A percentile compares a stretch with the other conserved stretches of the same genome.
phyloP scores from a whole-genome alignment of 78 protist species.

The Polysphondylium violaceum region DNA sequence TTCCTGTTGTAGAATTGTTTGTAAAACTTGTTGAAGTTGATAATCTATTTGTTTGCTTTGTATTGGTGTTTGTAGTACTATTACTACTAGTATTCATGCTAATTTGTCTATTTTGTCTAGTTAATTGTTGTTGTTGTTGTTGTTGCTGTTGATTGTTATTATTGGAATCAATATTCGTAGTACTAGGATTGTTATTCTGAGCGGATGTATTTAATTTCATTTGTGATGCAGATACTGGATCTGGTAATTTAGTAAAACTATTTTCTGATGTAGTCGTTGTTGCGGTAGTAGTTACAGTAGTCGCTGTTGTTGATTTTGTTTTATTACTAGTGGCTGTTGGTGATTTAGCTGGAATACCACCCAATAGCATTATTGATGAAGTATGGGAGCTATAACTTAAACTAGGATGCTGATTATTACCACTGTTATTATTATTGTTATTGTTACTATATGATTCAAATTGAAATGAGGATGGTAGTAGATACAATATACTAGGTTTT shows the following conservation, averaged over 20 bases:
- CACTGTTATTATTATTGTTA: no score
- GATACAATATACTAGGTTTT: background rate
- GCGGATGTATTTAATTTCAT: background rate
- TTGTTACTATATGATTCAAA: no score
- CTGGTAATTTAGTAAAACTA: background rate
- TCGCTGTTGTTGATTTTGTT: background rate
- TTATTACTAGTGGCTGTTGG: no score
- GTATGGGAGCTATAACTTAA: no score
- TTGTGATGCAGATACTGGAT: background rate
- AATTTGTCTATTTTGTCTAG: background rate
- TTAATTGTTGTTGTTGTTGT: background rate
- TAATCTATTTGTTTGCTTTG: background rate
- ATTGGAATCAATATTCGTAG: no score
- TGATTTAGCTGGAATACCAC: no score
- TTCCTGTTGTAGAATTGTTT: conserved; percentile 6
- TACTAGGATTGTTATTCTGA: no score
- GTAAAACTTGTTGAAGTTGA: conserved; percentile 8
- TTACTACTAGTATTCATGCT: background rate
- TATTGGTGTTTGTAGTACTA: background rate
- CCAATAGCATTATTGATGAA: no score
- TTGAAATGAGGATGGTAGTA: no score
- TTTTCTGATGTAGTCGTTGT: background rate
- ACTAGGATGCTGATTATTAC: no score
- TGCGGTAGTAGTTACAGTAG: background rate
- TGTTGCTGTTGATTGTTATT: background rate